Evolutionary conservation across 257 asterid genomes (phyloP), one percentile per base, ranked within the genome.

Genomic region (Nicotiana undulata): DNA sequence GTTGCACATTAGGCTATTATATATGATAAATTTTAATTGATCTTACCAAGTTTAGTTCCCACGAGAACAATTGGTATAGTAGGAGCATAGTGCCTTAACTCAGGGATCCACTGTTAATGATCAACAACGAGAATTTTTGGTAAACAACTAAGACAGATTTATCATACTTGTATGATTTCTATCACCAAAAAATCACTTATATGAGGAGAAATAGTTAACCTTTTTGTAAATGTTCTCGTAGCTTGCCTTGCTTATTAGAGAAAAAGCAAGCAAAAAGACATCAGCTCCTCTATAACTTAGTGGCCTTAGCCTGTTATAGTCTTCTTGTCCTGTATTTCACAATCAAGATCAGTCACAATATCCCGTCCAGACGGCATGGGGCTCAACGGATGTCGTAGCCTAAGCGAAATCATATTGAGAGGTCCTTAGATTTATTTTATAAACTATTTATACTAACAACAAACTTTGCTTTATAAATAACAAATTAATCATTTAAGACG

Each of bases 271-370:
- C 11, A 93, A 76, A 83, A 93, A 92, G 3, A 91, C 90, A 88
- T 93, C 98, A 79, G 98, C 98, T 59, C 98, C 98, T 86, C 98
- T 91, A 4, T 93, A 93, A 82, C 98, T 93, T 40, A 93, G 86
- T 68, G 98, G 98, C 76, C 98, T 82, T 56, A 93, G 78, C 80
- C 98, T 92, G 77, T 93, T 93, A 85, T 93, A 93, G 85, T 93
- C 98, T 86, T 93, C 98, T 78, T 93, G 98, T 74, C 98, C 98
- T 94, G 88, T 52, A 80, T 75, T n/a, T 9, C 56, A 26, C 6
- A 34, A 53, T 59, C 53, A 70, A 22, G 20, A 12, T 12, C 55
- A 49, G 12, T 49, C 55, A 37, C 46, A 37, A 37, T 7, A 40
- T 40, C 46, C 44, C 11, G 9, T 40, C 46, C 46, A n/a, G n/a